These are phyloP conservation scores for Ceratocystis lukuohia DNA, from an alignment of 2,329 filamentous ascomycete species.

Conservation along the genomic window DNA sequence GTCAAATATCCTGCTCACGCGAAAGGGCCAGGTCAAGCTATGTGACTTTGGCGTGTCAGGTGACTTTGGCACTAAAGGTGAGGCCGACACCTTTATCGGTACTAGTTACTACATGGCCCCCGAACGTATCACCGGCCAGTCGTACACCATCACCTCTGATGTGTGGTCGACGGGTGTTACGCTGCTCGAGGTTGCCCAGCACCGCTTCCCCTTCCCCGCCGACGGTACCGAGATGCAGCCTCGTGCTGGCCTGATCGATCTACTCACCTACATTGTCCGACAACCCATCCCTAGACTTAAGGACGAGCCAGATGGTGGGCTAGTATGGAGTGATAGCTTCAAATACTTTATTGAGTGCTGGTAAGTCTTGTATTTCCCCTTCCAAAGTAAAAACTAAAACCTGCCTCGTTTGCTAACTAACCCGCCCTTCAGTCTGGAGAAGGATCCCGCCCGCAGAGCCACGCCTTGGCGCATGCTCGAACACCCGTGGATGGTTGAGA, in stretches of 20 bases:
- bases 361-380: conserved; percentile 42
- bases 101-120: conserved; percentile 99
- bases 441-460: conserved; percentile 72
- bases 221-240: conserved; percentile 94
- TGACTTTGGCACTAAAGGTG: conserved; percentile 95
- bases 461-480: conserved; percentile 98
- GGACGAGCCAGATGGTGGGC: conserved; percentile 78
- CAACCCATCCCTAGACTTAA: conserved; percentile 92
- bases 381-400: no score
- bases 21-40: conserved; percentile 86
- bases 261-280: conserved; percentile 92
- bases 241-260: conserved; percentile 79
- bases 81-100: conserved; percentile 97
- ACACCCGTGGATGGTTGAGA: conserved; percentile 97
- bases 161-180: conserved; percentile 98
- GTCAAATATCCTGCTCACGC: conserved; percentile 87
- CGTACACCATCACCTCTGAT: conserved; percentile 95
- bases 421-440: conserved; percentile 58
- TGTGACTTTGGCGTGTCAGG: conserved; percentile 97
- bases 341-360: conserved; percentile 99
- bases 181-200: conserved; percentile 95
- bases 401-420: conserved; percentile 13
- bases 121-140: conserved; percentile 92
- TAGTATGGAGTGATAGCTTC: conserved; percentile 93
- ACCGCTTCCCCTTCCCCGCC: conserved; percentile 94